Percentiles rank a stretch among this genome's conserved stretches.
phyloP scores from a whole-genome alignment of 331 rosid species.

The Pyrus hybrid region DNA sequence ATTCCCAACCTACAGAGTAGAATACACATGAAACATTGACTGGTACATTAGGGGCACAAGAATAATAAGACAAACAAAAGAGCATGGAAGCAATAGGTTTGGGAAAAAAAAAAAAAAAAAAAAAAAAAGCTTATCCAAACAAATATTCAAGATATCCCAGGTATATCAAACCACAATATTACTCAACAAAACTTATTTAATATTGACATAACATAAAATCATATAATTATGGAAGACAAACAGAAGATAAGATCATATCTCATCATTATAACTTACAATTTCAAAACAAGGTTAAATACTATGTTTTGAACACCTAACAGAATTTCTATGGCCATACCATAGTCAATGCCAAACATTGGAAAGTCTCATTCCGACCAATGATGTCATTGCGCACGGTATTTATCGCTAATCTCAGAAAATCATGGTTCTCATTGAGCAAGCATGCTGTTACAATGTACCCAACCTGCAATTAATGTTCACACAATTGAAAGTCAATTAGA shows the following conservation, averaged over 20 bases:
- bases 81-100: background rate
- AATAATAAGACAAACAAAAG: conserved; percentile 2
- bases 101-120: background rate
- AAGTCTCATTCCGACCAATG: conserved; percentile 98
- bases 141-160: background rate
- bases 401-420: conserved; percentile 95
- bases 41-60: conserved; percentile 5
- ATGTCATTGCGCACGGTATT: conserved; percentile 96
- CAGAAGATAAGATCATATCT: background rate
- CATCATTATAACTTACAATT: background rate
- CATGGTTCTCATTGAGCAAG: conserved; percentile 98
- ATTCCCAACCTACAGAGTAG: conserved; percentile 80
- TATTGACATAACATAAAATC: background rate
- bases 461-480: conserved; percentile 59
- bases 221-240: background rate
- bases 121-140: background rate
- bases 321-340: conserved; percentile 58
- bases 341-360: conserved; percentile 93
- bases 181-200: background rate
- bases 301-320: background rate
- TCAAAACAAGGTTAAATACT: background rate
- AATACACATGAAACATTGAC: conserved; percentile 8
- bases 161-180: background rate
- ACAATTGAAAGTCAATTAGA: conserved; percentile 15
- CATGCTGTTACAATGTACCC: conserved; percentile 95